Evolutionary conservation across 148 eudicot genomes (phyloP), one percentile per base, ranked within the genome.

Genomic region (Chenopodium berlandieri): DNA sequence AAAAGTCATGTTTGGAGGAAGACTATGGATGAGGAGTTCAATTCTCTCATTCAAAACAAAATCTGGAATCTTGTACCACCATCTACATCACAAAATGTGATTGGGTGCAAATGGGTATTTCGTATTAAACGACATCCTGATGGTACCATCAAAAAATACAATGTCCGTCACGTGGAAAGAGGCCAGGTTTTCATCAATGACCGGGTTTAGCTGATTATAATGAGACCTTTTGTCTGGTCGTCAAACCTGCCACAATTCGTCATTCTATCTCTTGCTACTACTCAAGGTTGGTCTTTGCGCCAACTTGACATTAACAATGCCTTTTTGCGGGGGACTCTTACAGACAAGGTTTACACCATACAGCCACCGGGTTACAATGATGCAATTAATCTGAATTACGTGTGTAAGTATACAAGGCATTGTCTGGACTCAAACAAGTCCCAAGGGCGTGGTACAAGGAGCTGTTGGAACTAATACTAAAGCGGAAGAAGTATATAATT

Each of bases 251-350:
- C 13, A 68, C 72, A 4, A 4, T 71, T 37, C 74, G 47, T 13
- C 74, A 37, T 71, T 4, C 16, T 71, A 34, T 31, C 74, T 17
- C 8, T 71, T 37, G 74, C 44, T 7, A n/a, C 19, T 22, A 71
- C 23, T 7, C 44, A 71, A 30, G 44, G 47, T 13, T 69, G 73
- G 74, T 4, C 40, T 14, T 44, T 34, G 31, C 9, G 74, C 22
- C 74, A 71, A 71, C 47, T 69, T 27, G 23, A 71, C 50, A 44
- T 71, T 44, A 71, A 71, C 47, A 74, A 74, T 48, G 76, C 62
- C 14, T 74, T 74, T 25, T 23, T 74, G 9, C 76, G 48, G 11
- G 76, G 76, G 1, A 74, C 52, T 5, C 14, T 66, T 66, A 25
- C 9, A 6, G 70, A 65, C 6, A 34, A 65, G 9, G 70, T 65